Conservation (phyloP, 2,329 filamentous ascomycete species). For the Ophiocordyceps unilateralis region DNA sequence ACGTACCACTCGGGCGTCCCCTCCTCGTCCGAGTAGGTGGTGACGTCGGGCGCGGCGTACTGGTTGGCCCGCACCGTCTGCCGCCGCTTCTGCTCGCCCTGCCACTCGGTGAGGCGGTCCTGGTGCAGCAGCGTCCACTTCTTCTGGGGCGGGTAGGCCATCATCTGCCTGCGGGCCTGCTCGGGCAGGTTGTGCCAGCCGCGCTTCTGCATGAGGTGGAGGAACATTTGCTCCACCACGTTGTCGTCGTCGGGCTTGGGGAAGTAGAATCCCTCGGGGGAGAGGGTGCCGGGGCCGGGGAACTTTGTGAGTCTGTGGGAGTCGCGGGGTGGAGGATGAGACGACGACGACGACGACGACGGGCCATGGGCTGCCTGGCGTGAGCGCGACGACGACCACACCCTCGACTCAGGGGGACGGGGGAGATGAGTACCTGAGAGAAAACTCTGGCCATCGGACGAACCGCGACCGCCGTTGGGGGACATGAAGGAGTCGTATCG, state of each 20-base stretch:
- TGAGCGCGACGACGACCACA: constrained; percentile 15
- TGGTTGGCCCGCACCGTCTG: constrained; percentile 57
- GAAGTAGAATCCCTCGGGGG: constrained; percentile 40
- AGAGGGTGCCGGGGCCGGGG: constrained; percentile 16
- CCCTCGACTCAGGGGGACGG: not conserved
- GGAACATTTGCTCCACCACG: constrained; percentile 78
- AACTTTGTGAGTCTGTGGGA: constrained; percentile 41
- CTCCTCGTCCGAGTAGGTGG: constrained; percentile 76
- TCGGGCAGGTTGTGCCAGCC: constrained; percentile 96
- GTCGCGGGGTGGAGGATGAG: constrained; percentile 31
- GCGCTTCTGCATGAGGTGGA: constrained; percentile 89
- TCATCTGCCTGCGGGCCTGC: constrained; percentile 87
- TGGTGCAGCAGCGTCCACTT: constrained; percentile 97
- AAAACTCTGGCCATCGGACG: constrained; percentile 35
- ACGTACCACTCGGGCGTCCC: constrained; percentile 98
- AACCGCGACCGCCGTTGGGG: constrained; percentile 37
- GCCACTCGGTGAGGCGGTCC: constrained; percentile 81
- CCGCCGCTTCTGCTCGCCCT: constrained; percentile 82
- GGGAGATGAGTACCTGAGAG: constrained; percentile 32
- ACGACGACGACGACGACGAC: constrained; percentile 35
- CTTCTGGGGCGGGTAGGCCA: constrained; percentile 82
- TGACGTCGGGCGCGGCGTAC: constrained; percentile 50
- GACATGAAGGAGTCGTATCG: constrained; percentile 48
- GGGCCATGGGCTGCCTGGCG: constrained; percentile 27
- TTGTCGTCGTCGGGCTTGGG: constrained; percentile 63